A percentile compares a stretch with the other conserved stretches of the same genome.
Evolutionary conservation across 2,329 filamentous ascomycete species (phyloP).

Genomic region (Aspergillus pseudoviridinutans): DNA sequence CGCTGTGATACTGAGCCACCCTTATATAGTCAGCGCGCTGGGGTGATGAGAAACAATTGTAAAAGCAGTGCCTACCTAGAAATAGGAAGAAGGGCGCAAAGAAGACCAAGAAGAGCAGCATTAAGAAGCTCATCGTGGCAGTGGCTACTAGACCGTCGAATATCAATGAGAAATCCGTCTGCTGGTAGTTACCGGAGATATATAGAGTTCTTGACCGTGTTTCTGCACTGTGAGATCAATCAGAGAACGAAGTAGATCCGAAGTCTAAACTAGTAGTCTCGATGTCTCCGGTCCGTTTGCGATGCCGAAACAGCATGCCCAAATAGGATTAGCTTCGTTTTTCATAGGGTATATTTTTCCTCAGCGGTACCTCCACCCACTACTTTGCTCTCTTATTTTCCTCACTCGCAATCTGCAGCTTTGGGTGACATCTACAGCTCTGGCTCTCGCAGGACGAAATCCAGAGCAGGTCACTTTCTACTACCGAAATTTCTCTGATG

Average conservation of each 20-base stretch:
- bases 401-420: conserved; percentile 6
- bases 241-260: neutral
- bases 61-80: conserved; percentile 25
- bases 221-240: neutral
- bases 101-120: conserved; percentile 34
- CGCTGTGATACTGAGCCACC: conserved; percentile 52
- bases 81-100: conserved; percentile 36
- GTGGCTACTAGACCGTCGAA: neutral
- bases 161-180: neutral
- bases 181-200: neutral
- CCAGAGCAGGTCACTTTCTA: conserved; percentile 6
- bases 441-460: conserved; percentile 28
- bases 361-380: conserved; percentile 13
- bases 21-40: conserved; percentile 27
- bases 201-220: neutral
- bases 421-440: conserved; percentile 8
- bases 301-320: neutral
- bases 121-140: conserved; percentile 30
- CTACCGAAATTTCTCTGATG: conserved; percentile 22
- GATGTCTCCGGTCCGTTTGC: neutral
- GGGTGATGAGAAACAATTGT: neutral
- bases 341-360: conserved; percentile 13
- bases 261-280: neutral
- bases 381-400: conserved; percentile 7
- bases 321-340: conserved; percentile 9